Evolutionary conservation across 495 filamentous ascomycete genomes (phyloP).

Genomic region (Pseudotulostoma volvatum): DNA sequence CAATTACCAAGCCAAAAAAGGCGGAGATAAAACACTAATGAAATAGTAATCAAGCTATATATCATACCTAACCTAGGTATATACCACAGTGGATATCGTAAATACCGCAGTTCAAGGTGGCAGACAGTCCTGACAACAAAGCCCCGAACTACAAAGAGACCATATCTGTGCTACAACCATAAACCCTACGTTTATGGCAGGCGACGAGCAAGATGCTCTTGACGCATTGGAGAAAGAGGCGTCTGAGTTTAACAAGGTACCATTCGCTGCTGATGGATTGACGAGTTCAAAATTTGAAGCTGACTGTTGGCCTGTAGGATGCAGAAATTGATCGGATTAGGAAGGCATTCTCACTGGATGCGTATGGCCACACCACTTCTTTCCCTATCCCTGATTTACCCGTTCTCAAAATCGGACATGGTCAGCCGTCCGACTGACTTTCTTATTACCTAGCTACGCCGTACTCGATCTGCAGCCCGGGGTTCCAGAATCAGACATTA

Average conservation of each 20-base stretch:
- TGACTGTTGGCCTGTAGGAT: slow-evolving; percentile 39
- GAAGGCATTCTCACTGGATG: slow-evolving; percentile 76
- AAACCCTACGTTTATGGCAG: too few species aligned
- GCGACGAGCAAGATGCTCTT: slow-evolving; percentile 64
- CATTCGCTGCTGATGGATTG: slow-evolving; percentile 1
- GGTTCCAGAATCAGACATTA: slow-evolving; percentile 92
- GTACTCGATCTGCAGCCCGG: slow-evolving; percentile 93
- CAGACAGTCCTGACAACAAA: too few species aligned
- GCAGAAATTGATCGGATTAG: slow-evolving; percentile 91
- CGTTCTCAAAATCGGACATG: too few species aligned
- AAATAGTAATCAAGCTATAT: too few species aligned
- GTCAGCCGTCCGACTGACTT: not conserved
- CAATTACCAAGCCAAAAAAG: too few species aligned
- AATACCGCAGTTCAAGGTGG: too few species aligned
- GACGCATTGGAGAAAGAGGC: slow-evolving; percentile 74
- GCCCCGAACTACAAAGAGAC: too few species aligned
- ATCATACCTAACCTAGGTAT: too few species aligned
- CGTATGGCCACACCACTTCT: slow-evolving; percentile 33
- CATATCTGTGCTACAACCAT: too few species aligned
- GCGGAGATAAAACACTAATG: too few species aligned
- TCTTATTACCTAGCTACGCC: slow-evolving; percentile 47
- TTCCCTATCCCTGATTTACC: too few species aligned
- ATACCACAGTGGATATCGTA: too few species aligned
- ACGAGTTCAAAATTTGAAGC: not conserved
- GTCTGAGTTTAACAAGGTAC: slow-evolving; percentile 77